Conservation (phyloP, 208 protist genomes). For the Crithidia thermophila region DNA sequence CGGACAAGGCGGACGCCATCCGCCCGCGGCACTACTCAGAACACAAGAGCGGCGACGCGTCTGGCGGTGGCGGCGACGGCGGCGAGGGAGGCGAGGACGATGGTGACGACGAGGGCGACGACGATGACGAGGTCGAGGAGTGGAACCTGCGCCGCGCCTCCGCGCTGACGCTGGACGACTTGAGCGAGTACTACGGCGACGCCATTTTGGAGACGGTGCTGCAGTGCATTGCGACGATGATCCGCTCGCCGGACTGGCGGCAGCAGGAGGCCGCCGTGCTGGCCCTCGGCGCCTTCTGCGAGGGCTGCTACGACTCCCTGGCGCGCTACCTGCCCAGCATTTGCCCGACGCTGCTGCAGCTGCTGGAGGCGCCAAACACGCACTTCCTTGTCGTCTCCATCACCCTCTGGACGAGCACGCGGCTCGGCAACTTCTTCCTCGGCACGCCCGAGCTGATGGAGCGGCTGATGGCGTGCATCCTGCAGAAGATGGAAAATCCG, state of each 20-base stretch:
- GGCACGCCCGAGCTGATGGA: conserved; percentile 25
- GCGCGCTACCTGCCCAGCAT: conserved; percentile 79
- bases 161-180: conserved; percentile 84
- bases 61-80: conserved; percentile 40
- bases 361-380: conserved; percentile 63
- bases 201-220: conserved; percentile 81
- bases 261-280: conserved; percentile 91
- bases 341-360: conserved; percentile 65
- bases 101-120: conserved; percentile 82
- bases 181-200: conserved; percentile 85
- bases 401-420: conserved; percentile 89
- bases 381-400: conserved; percentile 93
- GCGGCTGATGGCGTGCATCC: conserved; percentile 50
- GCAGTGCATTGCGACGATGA: conserved; percentile 75
- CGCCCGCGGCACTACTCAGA: conserved; percentile 83
- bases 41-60: conserved; percentile 10
- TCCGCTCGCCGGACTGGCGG: conserved; percentile 75
- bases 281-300: conserved; percentile 91
- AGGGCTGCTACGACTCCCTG: conserved; percentile 89
- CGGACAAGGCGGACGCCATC: conserved; percentile 86
- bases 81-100: conserved; percentile 49
- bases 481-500: conserved; percentile 83
- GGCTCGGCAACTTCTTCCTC: conserved; percentile 68
- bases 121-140: conserved; percentile 87
- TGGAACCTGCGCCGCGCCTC: conserved; percentile 93